Percentiles rank a stretch among this genome's conserved stretches.
Conservation (phyloP, 2,329 filamentous ascomycete species). For the Hymenoscyphus salicellus region DNA sequence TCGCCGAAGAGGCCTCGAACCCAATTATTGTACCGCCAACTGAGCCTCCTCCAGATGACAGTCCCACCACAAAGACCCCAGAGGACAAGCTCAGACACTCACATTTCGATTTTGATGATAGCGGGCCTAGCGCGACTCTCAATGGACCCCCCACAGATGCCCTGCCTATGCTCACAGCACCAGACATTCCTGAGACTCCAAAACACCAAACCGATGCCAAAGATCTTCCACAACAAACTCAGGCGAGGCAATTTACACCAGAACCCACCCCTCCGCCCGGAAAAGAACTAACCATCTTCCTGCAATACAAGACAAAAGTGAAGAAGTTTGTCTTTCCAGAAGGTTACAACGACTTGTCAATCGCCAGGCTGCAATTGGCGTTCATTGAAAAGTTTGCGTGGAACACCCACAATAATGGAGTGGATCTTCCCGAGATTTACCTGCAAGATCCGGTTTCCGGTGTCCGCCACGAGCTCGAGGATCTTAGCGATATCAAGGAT, state of each 20-base stretch:
- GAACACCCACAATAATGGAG: slow-evolving; percentile 93
- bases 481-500: slow-evolving; percentile 89
- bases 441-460: slow-evolving; percentile 95
- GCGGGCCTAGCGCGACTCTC: slow-evolving; percentile 53
- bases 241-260: slow-evolving; percentile 53
- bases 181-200: slow-evolving; percentile 23
- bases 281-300: slow-evolving; percentile 88
- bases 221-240: slow-evolving; percentile 38
- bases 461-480: slow-evolving; percentile 94
- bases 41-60: slow-evolving; percentile 36
- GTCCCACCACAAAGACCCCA: slow-evolving; percentile 48
- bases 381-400: slow-evolving; percentile 99
- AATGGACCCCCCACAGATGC: slow-evolving; percentile 55
- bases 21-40: slow-evolving; percentile 38
- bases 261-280: slow-evolving; percentile 67
- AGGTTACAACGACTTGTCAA: slow-evolving; percentile 78
- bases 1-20: slow-evolving; percentile 52
- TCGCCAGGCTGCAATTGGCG: slow-evolving; percentile 84
- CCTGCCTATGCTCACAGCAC: slow-evolving; percentile 37
- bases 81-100: slow-evolving; percentile 54
- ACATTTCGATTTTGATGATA: slow-evolving; percentile 24
- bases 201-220: slow-evolving; percentile 13
- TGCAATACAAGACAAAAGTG: slow-evolving; percentile 95
- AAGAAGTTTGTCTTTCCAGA: slow-evolving; percentile 92
- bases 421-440: slow-evolving; percentile 93